A percentile compares a stretch with the other conserved stretches of the same genome.
Conservation (phyloP, 441 rosid species). For the Gossypium lobatum region DNA sequence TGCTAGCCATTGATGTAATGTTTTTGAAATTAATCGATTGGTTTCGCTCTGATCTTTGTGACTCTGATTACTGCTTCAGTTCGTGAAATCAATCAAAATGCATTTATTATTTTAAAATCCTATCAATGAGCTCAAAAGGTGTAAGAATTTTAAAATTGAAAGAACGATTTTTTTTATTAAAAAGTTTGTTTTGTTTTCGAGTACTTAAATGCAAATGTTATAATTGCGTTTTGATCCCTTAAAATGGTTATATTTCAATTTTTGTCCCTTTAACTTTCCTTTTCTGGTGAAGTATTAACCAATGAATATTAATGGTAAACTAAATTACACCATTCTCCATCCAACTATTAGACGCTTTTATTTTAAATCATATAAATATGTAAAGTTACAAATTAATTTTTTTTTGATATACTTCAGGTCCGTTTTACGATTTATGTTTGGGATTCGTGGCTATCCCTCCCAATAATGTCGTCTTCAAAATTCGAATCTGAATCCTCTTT, state of each 20-base stretch:
- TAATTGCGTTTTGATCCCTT: neutral
- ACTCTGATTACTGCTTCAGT: slow-evolving; percentile 7
- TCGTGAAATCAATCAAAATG: neutral
- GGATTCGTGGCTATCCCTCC: fast-evolving
- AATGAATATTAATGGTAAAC: too few relatives aligned
- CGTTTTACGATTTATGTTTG: too few relatives aligned
- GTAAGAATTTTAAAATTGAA: neutral
- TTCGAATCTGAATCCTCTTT: too few relatives aligned
- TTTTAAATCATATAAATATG: too few relatives aligned
- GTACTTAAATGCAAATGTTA: neutral
- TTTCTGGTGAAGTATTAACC: too few relatives aligned
- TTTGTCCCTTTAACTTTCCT: neutral
- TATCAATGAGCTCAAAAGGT: neutral
- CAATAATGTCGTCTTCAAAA: too few relatives aligned
- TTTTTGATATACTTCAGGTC: too few relatives aligned
- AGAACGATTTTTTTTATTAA: neutral
- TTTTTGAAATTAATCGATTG: neutral
- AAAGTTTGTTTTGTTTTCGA: neutral
- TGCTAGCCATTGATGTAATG: slow-evolving; percentile 37
- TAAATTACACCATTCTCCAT: too few relatives aligned
- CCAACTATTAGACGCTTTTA: too few relatives aligned
- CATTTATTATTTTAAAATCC: neutral
- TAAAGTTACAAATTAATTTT: too few relatives aligned
- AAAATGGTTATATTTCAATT: neutral
- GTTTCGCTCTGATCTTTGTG: neutral